Evolutionary conservation across 2,329 filamentous ascomycete species (phyloP).

Genomic region (Cercospora sesami): DNA sequence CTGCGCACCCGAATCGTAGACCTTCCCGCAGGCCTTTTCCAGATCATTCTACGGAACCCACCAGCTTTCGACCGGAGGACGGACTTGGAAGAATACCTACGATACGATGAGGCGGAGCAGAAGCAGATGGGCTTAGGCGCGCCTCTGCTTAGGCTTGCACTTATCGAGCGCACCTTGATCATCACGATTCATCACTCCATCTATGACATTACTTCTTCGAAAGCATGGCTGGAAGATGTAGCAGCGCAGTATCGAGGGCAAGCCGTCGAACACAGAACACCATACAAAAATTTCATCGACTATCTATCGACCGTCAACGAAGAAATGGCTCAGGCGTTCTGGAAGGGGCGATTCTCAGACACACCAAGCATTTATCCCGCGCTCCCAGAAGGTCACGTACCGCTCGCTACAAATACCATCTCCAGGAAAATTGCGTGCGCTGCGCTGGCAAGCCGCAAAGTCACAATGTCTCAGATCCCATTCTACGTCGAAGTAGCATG

Average conservation of each 20-base stretch:
- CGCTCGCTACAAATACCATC: neutral
- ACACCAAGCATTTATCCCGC: neutral
- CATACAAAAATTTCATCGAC: neutral
- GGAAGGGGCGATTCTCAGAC: neutral
- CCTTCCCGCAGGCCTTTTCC: neutral
- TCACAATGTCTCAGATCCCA: neutral
- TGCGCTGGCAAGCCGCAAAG: neutral
- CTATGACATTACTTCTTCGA: neutral
- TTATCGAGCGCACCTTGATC: neutral
- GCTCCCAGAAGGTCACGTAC: neutral
- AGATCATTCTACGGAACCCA: neutral
- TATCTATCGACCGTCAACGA: neutral
- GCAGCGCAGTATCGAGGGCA: neutral
- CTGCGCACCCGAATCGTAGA: neutral
- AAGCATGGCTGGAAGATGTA: neutral
- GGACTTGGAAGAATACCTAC: neutral
- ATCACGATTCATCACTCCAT: conserved; percentile 2
- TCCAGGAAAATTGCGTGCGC: neutral
- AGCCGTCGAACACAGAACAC: neutral
- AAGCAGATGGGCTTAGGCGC: conserved; percentile 43
- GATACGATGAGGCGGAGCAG: neutral
- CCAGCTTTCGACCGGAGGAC: conserved; percentile 32
- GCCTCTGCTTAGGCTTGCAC: conserved; percentile 36
- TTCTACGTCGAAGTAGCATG: neutral
- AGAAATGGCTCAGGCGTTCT: neutral